A percentile compares a stretch with the other conserved stretches of the same genome.
Conservation (phyloP, 2,329 filamentous ascomycete genomes). For the Helotiales sp. region DNA sequence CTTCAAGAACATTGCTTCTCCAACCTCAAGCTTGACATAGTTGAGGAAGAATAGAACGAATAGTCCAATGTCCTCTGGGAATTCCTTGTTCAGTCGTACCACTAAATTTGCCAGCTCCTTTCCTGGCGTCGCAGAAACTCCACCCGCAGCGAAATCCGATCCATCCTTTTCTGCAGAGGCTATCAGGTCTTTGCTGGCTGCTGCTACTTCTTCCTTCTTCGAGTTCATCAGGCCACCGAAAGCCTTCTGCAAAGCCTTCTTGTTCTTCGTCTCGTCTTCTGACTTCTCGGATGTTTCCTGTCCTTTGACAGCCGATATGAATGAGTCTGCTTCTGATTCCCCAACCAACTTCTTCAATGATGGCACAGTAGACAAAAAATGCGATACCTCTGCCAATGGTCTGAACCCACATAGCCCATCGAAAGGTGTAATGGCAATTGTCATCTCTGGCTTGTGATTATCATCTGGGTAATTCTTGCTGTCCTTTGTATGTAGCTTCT, state of each 20-base stretch:
- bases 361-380: constrained; percentile 67
- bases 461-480: constrained; percentile 97
- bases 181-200: constrained; percentile 68
- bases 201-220: constrained; percentile 62
- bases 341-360: constrained; percentile 68
- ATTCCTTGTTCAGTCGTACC: constrained; percentile 74
- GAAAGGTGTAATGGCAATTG: constrained; percentile 94
- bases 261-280: constrained; percentile 60
- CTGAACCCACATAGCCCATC: constrained; percentile 96
- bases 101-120: constrained; percentile 76
- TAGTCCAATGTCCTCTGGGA: constrained; percentile 85
- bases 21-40: constrained; percentile 82
- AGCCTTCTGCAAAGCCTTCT: constrained; percentile 70
- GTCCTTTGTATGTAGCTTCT: constrained; percentile 81
- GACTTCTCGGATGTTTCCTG: constrained; percentile 44
- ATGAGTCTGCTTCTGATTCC: constrained; percentile 58
- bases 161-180: constrained; percentile 68
- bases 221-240: constrained; percentile 84
- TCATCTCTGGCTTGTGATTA: constrained; percentile 99
- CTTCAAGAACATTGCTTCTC: constrained; percentile 93
- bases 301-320: constrained; percentile 53
- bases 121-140: constrained; percentile 66
- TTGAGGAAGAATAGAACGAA: constrained; percentile 98
- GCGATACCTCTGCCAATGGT: constrained; percentile 79
- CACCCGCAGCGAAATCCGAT: constrained; percentile 71